Evolutionary conservation across 257 asterid species (phyloP), one percentile per base, ranked within the genome.

Genomic region (Rehmannia glutinosa): DNA sequence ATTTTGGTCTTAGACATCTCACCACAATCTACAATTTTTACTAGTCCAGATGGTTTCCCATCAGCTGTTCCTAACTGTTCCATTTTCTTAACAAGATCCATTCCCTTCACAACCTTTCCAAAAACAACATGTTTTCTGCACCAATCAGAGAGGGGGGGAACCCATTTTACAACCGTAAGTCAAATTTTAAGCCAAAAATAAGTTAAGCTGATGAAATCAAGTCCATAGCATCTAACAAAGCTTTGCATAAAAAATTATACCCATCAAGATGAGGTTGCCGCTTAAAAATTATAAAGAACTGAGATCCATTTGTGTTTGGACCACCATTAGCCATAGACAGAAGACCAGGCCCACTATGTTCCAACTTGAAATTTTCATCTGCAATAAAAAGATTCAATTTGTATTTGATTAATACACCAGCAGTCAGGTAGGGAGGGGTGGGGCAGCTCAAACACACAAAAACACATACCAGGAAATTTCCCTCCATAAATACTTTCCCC

Each of bases 321-420:
- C 99, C 97, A 51, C 90, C 76, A 83, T 94, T 94, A 67, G 99
- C 99, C 99, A 94, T 94, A n/a, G 97, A 91, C 70, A 94, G 96
- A 62, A 91, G 65, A 72, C 99, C 97, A 35, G 90, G 85, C 72
- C 50, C 93, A 5, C 68, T 75, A 56, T 94, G 99, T 38, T 77
- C 82, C 73, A 94, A 74, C 82, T 80, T 83, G 78, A 94, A 94
- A 81, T 88, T 91, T 75, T 94, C 99, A 83, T 94, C 99, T 94
- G 86, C 32, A 78, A 60, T 24, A 24, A 9, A 71, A 66, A 45
- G 30, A 60, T 15, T 3, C 16, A 52, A 38, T 52, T 30, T 20
- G n/a, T 21, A 41, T 56, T 35, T 58, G 27, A 45, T 54, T n/a
- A 68, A 73, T 45, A 20, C 49, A 23, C 13, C 43, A 57, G 12